phyloP scores from a whole-genome alignment of 2,329 filamentous ascomycete species.

The Helotiales sp. region DNA sequence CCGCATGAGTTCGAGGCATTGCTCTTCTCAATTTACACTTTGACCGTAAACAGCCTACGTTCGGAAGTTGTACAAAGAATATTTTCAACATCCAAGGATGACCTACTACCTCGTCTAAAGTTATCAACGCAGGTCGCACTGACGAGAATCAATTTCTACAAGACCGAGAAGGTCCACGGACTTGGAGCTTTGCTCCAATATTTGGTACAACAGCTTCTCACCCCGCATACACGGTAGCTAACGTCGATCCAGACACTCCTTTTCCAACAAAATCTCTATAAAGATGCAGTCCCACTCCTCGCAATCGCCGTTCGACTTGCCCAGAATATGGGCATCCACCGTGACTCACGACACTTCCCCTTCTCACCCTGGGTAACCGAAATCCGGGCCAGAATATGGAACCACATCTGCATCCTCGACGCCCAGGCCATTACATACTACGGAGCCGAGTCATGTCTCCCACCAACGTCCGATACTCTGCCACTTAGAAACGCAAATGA shows the following conservation, averaged over 20 bases:
- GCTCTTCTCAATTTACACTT: constrained; percentile 68
- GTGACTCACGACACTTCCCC: constrained; percentile 49
- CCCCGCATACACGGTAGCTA: neutral
- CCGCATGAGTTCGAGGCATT: constrained; percentile 63
- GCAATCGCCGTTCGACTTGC: constrained; percentile 69
- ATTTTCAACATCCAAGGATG: constrained; percentile 32
- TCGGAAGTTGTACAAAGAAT: constrained; percentile 50
- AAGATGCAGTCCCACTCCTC: constrained; percentile 64
- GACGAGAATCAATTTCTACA: constrained; percentile 28
- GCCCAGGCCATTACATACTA: constrained; percentile 26
- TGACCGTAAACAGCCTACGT: constrained; percentile 61
- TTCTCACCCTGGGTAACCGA: constrained; percentile 34
- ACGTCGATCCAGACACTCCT: constrained; percentile 27
- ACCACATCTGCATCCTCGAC: constrained; percentile 31
- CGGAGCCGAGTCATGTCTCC: constrained; percentile 33
- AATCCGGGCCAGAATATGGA: constrained; percentile 29
- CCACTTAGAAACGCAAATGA: constrained; percentile 34
- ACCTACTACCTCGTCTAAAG: constrained; percentile 20
- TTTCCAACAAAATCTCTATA: constrained; percentile 54
- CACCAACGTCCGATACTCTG: constrained; percentile 24
- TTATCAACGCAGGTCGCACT: constrained; percentile 25
- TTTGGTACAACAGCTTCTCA: constrained; percentile 16
- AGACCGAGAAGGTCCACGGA: constrained; percentile 26
- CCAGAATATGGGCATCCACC: constrained; percentile 69
- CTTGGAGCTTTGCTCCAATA: constrained; percentile 32